phyloP scores from a whole-genome alignment of 495 filamentous ascomycete species.

The Aspergillus biplanus region DNA sequence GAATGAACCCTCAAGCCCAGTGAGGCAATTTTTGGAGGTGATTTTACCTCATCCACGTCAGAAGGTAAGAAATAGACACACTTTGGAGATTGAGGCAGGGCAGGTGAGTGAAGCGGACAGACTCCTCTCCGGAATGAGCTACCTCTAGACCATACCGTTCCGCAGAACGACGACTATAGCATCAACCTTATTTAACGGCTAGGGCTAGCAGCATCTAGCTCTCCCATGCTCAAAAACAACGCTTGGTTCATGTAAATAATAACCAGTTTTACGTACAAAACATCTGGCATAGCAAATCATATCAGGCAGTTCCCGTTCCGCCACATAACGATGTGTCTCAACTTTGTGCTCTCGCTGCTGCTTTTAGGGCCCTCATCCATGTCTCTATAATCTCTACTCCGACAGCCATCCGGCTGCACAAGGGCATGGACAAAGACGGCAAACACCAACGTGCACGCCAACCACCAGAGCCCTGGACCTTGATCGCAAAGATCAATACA shows the following conservation, averaged over 20 bases:
- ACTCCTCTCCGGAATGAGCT: not conserved
- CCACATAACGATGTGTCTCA: conserved; percentile 27
- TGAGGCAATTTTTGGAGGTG: too few relatives aligned
- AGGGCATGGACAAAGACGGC: conserved; percentile 26
- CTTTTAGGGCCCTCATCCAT: conserved; percentile 20
- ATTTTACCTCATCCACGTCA: too few relatives aligned
- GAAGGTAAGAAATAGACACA: too few relatives aligned
- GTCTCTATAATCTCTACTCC: conserved; percentile 20
- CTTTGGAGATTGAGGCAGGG: too few relatives aligned
- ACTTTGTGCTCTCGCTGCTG: conserved; percentile 25
- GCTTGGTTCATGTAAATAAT: conserved; percentile 27
- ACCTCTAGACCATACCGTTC: not conserved
- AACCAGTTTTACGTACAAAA: conserved; percentile 40
- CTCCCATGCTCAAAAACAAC: conserved; percentile 16
- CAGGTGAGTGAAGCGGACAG: too few relatives aligned
- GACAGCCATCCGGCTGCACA: conserved; percentile 13
- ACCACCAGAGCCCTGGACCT: conserved; percentile 26
- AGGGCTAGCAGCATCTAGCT: not conserved
- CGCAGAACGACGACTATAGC: too few relatives aligned
- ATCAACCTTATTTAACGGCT: too few relatives aligned
- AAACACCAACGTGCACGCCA: conserved; percentile 27
- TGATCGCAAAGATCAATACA: conserved; percentile 24
- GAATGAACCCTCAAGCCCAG: too few relatives aligned
- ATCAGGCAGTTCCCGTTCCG: conserved; percentile 31
- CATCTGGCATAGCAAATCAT: conserved; percentile 39